Percentiles rank a stretch among this genome's conserved stretches.
phyloP scores from a whole-genome alignment of 306 rosid genomes.

The Glycine soja region DNA sequence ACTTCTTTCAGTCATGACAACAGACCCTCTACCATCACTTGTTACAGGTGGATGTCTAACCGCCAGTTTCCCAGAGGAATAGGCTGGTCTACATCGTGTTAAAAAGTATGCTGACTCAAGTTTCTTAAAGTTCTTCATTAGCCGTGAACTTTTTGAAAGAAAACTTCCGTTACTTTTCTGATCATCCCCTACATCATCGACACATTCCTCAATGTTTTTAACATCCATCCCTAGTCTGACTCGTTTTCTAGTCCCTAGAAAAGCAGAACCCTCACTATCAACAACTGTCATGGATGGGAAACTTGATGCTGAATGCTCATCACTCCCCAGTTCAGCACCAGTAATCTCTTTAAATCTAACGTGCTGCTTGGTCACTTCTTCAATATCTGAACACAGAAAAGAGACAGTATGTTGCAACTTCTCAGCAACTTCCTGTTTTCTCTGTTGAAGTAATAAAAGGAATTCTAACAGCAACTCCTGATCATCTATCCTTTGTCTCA shows the following conservation, averaged over 20 bases:
- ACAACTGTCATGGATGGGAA: slow-evolving; percentile 63
- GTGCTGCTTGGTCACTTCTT: slow-evolving; percentile 83
- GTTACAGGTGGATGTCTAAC: slow-evolving; percentile 64
- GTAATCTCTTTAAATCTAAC: slow-evolving; percentile 61
- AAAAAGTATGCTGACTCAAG: slow-evolving; percentile 85
- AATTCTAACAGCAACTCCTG: slow-evolving; percentile 89
- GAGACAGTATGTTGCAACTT: slow-evolving; percentile 84
- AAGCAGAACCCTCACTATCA: slow-evolving; percentile 67
- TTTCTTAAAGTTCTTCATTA: slow-evolving; percentile 92
- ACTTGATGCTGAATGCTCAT: slow-evolving; percentile 62
- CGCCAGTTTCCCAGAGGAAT: slow-evolving; percentile 55
- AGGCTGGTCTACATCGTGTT: slow-evolving; percentile 75
- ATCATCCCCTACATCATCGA: slow-evolving; percentile 63
- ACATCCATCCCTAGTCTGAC: slow-evolving; percentile 60
- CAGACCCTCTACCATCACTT: slow-evolving; percentile 78
- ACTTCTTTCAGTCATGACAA: slow-evolving; percentile 72
- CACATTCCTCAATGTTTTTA: slow-evolving; percentile 61
- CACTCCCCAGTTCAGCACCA: slow-evolving; percentile 59
- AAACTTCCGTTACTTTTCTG: slow-evolving; percentile 57
- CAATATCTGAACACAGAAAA: slow-evolving; percentile 82
- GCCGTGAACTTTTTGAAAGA: slow-evolving; percentile 70
- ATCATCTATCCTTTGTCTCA: slow-evolving; percentile 80
- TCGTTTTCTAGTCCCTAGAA: slow-evolving; percentile 78
- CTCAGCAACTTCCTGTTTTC: slow-evolving; percentile 80
- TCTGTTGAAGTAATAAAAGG: slow-evolving; percentile 77